A percentile compares a stretch with the other conserved stretches of the same genome.
Evolutionary conservation across 1,284 basidiomycete species (phyloP).

Genomic region (Trichosporon sp.): DNA sequence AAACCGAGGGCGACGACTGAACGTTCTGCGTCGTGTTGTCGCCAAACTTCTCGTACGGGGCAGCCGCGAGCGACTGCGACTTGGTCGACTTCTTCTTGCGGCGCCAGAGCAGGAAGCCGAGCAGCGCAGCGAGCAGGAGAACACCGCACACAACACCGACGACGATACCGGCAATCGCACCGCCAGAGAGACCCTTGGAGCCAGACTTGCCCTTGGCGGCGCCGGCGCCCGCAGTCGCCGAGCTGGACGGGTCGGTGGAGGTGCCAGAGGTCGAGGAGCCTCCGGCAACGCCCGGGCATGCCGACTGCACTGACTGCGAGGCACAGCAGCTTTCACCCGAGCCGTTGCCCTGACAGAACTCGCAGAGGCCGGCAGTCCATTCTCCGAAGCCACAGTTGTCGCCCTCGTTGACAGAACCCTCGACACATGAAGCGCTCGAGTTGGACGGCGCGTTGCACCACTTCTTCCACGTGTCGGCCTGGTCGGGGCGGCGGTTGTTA

Average conservation of each 20-base stretch:
- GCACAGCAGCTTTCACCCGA: constrained; percentile 40
- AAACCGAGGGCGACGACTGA: not conserved
- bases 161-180: constrained; percentile 42
- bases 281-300: constrained; percentile 30
- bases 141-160: constrained; percentile 40
- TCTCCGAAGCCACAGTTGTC: constrained; percentile 50
- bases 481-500: constrained; percentile 29
- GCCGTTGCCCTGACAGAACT: constrained; percentile 34
- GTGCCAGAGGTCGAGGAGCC: constrained; percentile 14
- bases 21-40: not conserved
- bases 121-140: constrained; percentile 28
- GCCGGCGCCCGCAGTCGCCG: constrained; percentile 16
- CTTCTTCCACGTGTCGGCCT: constrained; percentile 40
- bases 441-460: constrained; percentile 49
- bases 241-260: constrained; percentile 14
- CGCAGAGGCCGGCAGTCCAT: constrained; percentile 43
- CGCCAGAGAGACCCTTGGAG: constrained; percentile 25
- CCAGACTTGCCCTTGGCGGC: constrained; percentile 10
- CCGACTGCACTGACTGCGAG: constrained; percentile 13
- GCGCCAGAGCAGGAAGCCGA: constrained; percentile 28
- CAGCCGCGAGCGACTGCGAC: not conserved
- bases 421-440: constrained; percentile 43
- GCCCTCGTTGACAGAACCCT: constrained; percentile 46
- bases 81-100: constrained; percentile 14
- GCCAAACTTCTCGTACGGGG: not conserved